Percentiles rank a stretch among this genome's conserved stretches.
Evolutionary conservation across 2,329 filamentous ascomycete species (phyloP).

Genomic region (Dothistroma septosporum): DNA sequence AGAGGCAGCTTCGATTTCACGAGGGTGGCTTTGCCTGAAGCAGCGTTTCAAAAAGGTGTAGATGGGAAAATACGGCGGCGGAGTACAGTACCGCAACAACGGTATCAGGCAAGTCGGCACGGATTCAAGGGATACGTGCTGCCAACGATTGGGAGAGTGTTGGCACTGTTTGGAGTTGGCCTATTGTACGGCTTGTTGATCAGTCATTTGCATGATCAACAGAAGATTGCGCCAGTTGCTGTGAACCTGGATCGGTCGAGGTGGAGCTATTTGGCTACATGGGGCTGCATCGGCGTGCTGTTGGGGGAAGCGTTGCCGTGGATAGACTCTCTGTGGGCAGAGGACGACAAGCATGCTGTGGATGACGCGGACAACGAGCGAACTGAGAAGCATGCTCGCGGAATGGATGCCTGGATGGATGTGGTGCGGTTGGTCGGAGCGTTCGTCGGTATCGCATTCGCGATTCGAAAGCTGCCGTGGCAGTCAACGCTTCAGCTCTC

Average conservation of each 20-base stretch:
- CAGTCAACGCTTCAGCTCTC: constrained; percentile 91
- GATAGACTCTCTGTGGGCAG: constrained; percentile 72
- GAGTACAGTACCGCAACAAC: constrained; percentile 24
- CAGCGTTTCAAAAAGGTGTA: constrained; percentile 21
- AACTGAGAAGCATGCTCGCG: constrained; percentile 11
- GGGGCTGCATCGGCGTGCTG: constrained; percentile 74
- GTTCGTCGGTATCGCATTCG: constrained; percentile 70
- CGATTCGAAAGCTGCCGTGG: constrained; percentile 89
- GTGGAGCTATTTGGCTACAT: constrained; percentile 70
- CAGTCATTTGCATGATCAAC: constrained; percentile 69
- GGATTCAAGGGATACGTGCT: constrained; percentile 37
- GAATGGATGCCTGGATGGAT: constrained; percentile 59
- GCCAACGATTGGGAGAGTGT: constrained; percentile 38
- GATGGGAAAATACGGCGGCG: constrained; percentile 25
- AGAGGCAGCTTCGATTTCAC: constrained; percentile 28
- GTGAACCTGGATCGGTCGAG: constrained; percentile 53
- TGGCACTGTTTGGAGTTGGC: constrained; percentile 71
- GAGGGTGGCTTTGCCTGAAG: constrained; percentile 22
- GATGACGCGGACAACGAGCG: constrained; percentile 18
- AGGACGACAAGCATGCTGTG: constrained; percentile 41
- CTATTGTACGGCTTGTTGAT: constrained; percentile 79
- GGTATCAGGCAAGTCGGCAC: constrained; percentile 16
- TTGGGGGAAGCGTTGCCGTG: constrained; percentile 78
- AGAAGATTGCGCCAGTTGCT: constrained; percentile 60
- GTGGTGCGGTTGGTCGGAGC: constrained; percentile 65